Evolutionary conservation across 1,284 basidiomycete species (phyloP).

Genomic region (Microbotryum lychnidis-dioicae): DNA sequence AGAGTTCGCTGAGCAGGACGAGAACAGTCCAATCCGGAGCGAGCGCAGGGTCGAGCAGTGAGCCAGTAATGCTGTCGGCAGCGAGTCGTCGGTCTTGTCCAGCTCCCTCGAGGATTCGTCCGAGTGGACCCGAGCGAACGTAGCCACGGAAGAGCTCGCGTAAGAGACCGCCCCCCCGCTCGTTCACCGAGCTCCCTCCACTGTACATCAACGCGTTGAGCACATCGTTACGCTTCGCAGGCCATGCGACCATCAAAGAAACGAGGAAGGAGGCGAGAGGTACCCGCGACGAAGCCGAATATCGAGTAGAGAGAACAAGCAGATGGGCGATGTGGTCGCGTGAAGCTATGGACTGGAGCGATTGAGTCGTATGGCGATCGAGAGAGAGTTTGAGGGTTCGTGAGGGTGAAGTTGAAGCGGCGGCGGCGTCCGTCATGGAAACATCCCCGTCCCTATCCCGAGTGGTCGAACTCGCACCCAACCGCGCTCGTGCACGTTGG

Average conservation of each 20-base stretch:
- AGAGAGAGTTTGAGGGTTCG: slow-evolving; percentile 42
- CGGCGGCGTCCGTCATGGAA: slow-evolving; percentile 30
- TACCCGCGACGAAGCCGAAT: slow-evolving; percentile 42
- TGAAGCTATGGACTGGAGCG: slow-evolving; percentile 49
- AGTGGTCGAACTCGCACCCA: not conserved
- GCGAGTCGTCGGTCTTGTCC: too few relatives aligned
- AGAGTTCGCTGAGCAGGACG: slow-evolving; percentile 72
- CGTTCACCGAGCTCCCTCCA: slow-evolving; percentile 21
- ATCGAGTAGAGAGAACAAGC: slow-evolving; percentile 36
- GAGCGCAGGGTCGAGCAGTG: slow-evolving; percentile 31
- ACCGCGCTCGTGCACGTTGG: not conserved
- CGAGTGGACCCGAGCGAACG: slow-evolving; percentile 46
- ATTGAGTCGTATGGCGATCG: slow-evolving; percentile 52
- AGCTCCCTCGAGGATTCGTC: slow-evolving; percentile 46
- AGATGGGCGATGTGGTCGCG: slow-evolving; percentile 50
- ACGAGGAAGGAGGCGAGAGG: slow-evolving; percentile 51
- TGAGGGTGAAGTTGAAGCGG: slow-evolving; percentile 27
- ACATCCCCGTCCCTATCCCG: slow-evolving; percentile 3
- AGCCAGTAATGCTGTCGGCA: slow-evolving; percentile 36
- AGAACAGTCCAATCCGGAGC: slow-evolving; percentile 50
- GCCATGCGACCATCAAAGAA: slow-evolving; percentile 53
- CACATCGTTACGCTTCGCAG: slow-evolving; percentile 49
- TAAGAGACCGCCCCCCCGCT: slow-evolving; percentile 53
- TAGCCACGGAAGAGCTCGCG: slow-evolving; percentile 64
- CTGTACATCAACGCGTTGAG: slow-evolving; percentile 42